A percentile compares a stretch with the other conserved stretches of the same genome.
phyloP scores from a whole-genome alignment of 140 eudicot genomes.

The Senecio squalidus region DNA sequence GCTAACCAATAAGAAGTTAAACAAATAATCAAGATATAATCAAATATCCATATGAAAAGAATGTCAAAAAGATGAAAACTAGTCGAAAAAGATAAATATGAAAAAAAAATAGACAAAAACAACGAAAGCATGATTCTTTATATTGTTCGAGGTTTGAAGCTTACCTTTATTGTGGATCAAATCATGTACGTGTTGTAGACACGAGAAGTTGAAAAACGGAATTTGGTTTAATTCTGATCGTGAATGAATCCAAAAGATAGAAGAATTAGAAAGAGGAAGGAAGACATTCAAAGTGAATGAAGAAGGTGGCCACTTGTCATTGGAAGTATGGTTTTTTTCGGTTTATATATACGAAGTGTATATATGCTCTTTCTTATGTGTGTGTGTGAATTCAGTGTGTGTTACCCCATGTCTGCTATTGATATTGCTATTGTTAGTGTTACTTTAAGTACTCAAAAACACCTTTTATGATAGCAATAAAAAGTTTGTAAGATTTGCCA shows the following conservation, averaged over 20 bases:
- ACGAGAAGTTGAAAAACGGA: slow-evolving; percentile 4
- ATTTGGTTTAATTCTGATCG: slow-evolving; percentile 24
- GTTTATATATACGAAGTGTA: slow-evolving; percentile 14
- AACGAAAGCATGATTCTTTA: not conserved
- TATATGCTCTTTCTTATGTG: not conserved
- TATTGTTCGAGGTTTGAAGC: not conserved
- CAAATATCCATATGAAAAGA: slow-evolving; percentile 12
- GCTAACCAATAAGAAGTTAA: not conserved
- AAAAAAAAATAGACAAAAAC: not conserved
- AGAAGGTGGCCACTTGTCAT: slow-evolving; percentile 39
- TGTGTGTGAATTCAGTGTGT: slow-evolving; percentile 7
- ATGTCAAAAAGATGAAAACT: not conserved
- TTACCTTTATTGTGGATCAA: slow-evolving; percentile 8
- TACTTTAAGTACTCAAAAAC: slow-evolving; percentile 27
- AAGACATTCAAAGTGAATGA: slow-evolving; percentile 39
- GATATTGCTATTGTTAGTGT: slow-evolving; percentile 21
- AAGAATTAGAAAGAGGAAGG: slow-evolving; percentile 44
- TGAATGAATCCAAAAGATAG: slow-evolving; percentile 58
- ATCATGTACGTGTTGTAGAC: slow-evolving; percentile 2
- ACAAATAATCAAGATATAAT: slow-evolving; percentile 8
- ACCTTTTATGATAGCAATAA: slow-evolving; percentile 23
- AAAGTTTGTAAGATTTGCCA: slow-evolving; percentile 31
- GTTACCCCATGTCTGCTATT: slow-evolving; percentile 24
- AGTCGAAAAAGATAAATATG: not conserved
- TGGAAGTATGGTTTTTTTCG: slow-evolving; percentile 24